A percentile compares a stretch with the other conserved stretches of the same genome.
These are phyloP conservation scores for Mortierella sp. DNA, from an alignment of 371 early-diverging fungal genomes.

Conservation along the genomic window DNA sequence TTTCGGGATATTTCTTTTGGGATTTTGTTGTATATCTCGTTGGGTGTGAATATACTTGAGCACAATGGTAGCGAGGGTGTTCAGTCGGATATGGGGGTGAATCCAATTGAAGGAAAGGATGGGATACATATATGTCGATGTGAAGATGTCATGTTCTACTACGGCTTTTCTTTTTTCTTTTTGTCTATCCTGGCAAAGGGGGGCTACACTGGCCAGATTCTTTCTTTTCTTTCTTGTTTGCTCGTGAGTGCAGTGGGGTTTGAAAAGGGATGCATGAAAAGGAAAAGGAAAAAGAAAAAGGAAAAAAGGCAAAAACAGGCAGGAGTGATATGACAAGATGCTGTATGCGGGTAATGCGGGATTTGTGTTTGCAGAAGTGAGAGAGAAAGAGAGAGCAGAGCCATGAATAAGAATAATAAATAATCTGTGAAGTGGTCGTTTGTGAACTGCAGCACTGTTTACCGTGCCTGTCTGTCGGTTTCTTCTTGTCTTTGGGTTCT, in stretches of 20 bases:
- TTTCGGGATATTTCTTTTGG: not conserved
- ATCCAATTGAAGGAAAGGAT: not conserved
- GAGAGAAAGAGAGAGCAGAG: slow-evolving; percentile 1
- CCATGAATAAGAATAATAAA: slow-evolving; percentile 6
- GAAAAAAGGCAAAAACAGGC: not conserved
- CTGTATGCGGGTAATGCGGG: not conserved
- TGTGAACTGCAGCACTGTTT: too few relatives aligned
- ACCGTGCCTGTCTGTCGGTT: too few relatives aligned
- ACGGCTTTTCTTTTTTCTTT: not conserved
- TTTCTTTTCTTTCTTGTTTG: not conserved
- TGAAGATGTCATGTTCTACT: slow-evolving; percentile 15
- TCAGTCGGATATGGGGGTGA: not conserved
- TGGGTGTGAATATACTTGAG: too few relatives aligned
- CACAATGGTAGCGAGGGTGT: not conserved
- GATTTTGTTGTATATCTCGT: not conserved
- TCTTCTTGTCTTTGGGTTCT: too few relatives aligned
- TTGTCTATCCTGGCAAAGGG: slow-evolving; percentile 1
- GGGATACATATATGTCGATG: not conserved
- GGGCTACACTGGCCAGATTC: too few relatives aligned
- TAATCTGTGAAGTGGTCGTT: too few relatives aligned
- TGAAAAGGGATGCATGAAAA: not conserved
- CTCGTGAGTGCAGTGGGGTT: not conserved
- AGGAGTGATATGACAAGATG: not conserved
- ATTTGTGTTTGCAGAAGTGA: not conserved
- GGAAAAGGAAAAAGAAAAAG: not conserved